Evolutionary conservation across 805 yeast species (phyloP).

Genomic region (Myxozyma mucilagina): DNA sequence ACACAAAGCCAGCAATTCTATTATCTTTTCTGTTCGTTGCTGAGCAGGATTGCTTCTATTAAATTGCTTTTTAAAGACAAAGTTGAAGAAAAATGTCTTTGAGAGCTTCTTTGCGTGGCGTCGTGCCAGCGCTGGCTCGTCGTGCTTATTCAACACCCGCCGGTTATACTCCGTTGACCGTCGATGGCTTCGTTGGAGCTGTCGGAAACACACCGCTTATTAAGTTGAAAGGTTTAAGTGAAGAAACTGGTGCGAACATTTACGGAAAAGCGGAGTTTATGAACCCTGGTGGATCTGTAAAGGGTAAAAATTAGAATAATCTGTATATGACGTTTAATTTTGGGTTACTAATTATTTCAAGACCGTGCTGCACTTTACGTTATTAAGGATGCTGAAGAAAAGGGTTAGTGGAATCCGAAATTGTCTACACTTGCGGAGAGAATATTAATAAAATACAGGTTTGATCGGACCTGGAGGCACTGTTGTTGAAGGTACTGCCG

Average conservation of each 20-base stretch:
- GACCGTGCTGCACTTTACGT: conserved; percentile 85
- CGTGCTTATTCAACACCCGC: conserved; percentile 1
- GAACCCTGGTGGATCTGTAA: conserved; percentile 93
- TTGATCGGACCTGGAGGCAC: conserved; percentile 75
- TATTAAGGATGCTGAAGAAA: conserved; percentile 73
- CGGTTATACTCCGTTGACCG: conserved; percentile 59
- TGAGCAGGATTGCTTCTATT: too few relatives aligned
- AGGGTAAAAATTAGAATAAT: too few relatives aligned
- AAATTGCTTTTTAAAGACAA: neutral
- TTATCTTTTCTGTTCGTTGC: too few relatives aligned
- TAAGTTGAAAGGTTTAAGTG: conserved; percentile 56
- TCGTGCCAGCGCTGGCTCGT: neutral
- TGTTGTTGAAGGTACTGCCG: conserved; percentile 91
- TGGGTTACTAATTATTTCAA: neutral
- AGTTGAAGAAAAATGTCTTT: neutral
- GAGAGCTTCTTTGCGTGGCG: neutral
- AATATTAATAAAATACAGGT: conserved; percentile 33
- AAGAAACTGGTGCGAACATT: conserved; percentile 66
- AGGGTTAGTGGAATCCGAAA: conserved; percentile 43
- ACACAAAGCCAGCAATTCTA: too few relatives aligned
- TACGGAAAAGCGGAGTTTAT: conserved; percentile 89
- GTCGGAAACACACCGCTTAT: conserved; percentile 92
- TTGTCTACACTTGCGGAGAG: neutral
- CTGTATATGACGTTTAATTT: too few relatives aligned
- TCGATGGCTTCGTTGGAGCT: conserved; percentile 77